Conservation (phyloP, 129 eudicot species). For the Saposhnikovia divaricata region DNA sequence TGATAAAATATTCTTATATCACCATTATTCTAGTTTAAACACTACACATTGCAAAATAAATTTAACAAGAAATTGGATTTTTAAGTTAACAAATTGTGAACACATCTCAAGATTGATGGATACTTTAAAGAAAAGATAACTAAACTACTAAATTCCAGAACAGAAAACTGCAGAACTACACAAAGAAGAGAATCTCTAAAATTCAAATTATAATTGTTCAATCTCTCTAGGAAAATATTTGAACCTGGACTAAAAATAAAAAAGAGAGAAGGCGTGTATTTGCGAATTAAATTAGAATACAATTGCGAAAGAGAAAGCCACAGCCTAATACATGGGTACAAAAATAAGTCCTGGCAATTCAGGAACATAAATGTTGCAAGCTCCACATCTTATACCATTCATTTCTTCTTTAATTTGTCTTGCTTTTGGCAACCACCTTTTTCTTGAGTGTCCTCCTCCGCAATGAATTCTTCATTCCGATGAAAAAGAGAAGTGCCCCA, state of each 20-base stretch:
- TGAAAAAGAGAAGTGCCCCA: constrained; percentile 45
- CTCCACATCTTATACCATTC: constrained; percentile 3
- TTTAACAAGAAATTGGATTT: not conserved
- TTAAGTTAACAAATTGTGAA: not conserved
- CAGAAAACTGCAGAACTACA: not conserved
- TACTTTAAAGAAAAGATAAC: not conserved
- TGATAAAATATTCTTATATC: no score
- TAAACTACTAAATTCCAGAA: not conserved
- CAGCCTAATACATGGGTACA: constrained; percentile 9
- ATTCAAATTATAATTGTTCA: not conserved
- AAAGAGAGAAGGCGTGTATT: not conserved
- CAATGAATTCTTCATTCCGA: constrained; percentile 52
- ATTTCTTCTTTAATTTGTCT: constrained; percentile 25
- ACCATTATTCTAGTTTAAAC: no score
- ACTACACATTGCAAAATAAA: no score
- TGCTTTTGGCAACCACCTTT: constrained; percentile 40
- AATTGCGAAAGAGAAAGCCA: not conserved
- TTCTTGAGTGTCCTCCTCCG: constrained; percentile 43
- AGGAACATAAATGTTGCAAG: constrained; percentile 3
- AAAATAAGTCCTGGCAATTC: not conserved
- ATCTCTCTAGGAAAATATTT: not conserved
- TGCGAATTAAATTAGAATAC: not conserved
- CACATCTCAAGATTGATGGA: not conserved
- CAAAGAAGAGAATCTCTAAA: not conserved
- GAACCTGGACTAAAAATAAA: not conserved